These are phyloP conservation scores for Coprinellus aureogranulatus DNA, from an alignment of 768 basidiomycete genomes.

Conservation along the genomic window DNA sequence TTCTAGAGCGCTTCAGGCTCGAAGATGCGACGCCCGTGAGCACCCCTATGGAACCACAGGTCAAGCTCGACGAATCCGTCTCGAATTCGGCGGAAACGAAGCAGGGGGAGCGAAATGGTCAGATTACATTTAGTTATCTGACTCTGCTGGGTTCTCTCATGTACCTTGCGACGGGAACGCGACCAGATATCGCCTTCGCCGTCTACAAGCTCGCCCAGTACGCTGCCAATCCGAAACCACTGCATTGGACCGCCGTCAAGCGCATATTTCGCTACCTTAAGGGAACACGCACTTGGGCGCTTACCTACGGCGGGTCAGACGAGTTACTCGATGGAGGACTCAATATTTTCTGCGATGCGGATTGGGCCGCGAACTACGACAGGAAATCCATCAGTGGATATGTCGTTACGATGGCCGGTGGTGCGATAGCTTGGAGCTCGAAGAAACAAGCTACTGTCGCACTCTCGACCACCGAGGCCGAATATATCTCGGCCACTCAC, in stretches of 20 bases:
- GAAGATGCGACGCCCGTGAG: constrained; percentile 14
- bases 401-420: constrained; percentile 30
- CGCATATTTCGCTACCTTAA: constrained; percentile 38
- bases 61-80: constrained; percentile 18
- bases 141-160: constrained; percentile 20
- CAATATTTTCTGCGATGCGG: background rate
- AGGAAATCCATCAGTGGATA: constrained; percentile 16
- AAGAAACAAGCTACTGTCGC: constrained; percentile 23
- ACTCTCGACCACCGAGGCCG: constrained; percentile 41
- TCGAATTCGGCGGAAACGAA: constrained; percentile 7
- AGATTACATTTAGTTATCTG: background rate
- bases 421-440: constrained; percentile 38
- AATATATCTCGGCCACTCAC: constrained; percentile 31
- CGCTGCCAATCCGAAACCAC: constrained; percentile 24
- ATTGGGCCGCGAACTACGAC: background rate
- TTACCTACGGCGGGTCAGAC: constrained; percentile 12
- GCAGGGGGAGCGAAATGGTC: constrained; percentile 9
- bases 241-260: constrained; percentile 40
- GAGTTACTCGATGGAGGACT: background rate
- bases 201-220: constrained; percentile 30
- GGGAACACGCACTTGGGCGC: constrained; percentile 15
- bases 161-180: constrained; percentile 29
- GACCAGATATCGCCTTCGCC: constrained; percentile 32
- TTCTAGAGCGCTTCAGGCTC: constrained; percentile 21
- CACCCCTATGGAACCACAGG: constrained; percentile 24